These are phyloP conservation scores for Steccherinum ochraceum DNA, from an alignment of 768 basidiomycete genomes.

Conservation along the genomic window DNA sequence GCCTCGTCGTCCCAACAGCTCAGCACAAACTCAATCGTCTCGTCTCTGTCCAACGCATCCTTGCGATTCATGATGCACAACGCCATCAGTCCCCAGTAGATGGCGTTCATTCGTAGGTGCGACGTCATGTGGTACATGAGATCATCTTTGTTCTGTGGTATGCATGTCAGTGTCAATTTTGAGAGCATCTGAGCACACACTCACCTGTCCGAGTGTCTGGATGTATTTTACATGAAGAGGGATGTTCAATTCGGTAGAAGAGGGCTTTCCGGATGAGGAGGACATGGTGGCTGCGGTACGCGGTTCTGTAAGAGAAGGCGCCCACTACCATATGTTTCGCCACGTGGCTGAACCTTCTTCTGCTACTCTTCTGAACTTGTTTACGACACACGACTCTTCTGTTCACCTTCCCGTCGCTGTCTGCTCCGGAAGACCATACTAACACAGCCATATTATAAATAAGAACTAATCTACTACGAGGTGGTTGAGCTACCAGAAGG, in stretches of 20 bases:
- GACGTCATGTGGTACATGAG: conserved; percentile 85
- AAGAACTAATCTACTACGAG: no score
- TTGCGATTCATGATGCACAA: conserved; percentile 71
- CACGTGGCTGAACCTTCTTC: no score
- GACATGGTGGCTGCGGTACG: no score
- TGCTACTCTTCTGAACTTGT: no score
- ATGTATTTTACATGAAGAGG: conserved; percentile 42
- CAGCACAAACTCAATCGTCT: conserved; percentile 86
- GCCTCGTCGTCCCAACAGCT: conserved; percentile 92
- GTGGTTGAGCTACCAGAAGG: no score
- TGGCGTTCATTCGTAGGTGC: conserved; percentile 90
- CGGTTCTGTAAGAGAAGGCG: no score
- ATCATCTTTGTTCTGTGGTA: conserved; percentile 68
- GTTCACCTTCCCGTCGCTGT: no score
- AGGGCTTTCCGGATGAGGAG: conserved; percentile 2
- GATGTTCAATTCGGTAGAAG: conserved; percentile 9
- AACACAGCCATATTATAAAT: no score
- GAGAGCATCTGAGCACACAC: conserved; percentile 5
- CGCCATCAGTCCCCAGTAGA: conserved; percentile 96
- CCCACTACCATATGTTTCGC: no score
- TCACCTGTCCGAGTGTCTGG: conserved; percentile 42
- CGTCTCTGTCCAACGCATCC: conserved; percentile 76
- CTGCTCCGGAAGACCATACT: no score
- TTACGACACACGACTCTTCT: no score
- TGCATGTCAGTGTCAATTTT: no score